These are phyloP conservation scores for Pistacia integerrima DNA, from an alignment of 345 rosid species.

Conservation along the genomic window DNA sequence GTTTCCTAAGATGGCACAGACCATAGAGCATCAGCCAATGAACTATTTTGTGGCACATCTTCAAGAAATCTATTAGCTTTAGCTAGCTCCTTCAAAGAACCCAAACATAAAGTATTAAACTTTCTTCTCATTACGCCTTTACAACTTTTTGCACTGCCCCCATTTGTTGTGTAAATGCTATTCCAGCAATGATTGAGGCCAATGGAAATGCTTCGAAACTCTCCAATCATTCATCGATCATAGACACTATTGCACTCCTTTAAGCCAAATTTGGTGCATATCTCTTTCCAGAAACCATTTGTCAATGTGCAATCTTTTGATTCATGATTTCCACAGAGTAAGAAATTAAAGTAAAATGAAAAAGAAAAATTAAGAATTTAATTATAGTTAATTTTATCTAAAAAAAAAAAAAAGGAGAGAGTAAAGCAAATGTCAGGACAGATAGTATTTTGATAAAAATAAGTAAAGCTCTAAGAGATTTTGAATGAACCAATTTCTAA, in stretches of 20 bases:
- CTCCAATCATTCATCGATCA: slow-evolving; percentile 35
- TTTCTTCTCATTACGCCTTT: slow-evolving; percentile 22
- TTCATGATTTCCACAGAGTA: slow-evolving; percentile 53
- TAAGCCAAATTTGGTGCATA: slow-evolving; percentile 39
- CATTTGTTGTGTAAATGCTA: slow-evolving; percentile 45
- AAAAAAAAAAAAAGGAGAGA: too few relatives aligned
- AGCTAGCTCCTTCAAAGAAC: slow-evolving; percentile 41
- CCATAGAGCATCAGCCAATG: slow-evolving; percentile 43
- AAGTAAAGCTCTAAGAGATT: too few relatives aligned
- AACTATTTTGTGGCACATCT: slow-evolving; percentile 36
- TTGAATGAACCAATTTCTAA: too few relatives aligned
- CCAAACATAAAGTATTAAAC: slow-evolving; percentile 26
- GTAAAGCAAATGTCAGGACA: too few relatives aligned
- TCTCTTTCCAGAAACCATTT: slow-evolving; percentile 39
- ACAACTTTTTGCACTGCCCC: slow-evolving; percentile 16
- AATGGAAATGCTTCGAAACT: slow-evolving; percentile 41
- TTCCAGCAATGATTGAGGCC: slow-evolving; percentile 37
- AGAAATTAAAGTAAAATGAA: too few relatives aligned
- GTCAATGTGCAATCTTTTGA: slow-evolving; percentile 36
- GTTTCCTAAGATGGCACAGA: slow-evolving; percentile 45
- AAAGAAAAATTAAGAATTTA: too few relatives aligned
- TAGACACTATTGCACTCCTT: slow-evolving; percentile 32
- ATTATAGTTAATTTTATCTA: too few relatives aligned
- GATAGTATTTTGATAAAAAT: too few relatives aligned
- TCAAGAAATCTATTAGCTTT: slow-evolving; percentile 35